These are phyloP conservation scores for Agrocybe pediades DNA, from an alignment of 768 basidiomycete species.

Conservation along the genomic window DNA sequence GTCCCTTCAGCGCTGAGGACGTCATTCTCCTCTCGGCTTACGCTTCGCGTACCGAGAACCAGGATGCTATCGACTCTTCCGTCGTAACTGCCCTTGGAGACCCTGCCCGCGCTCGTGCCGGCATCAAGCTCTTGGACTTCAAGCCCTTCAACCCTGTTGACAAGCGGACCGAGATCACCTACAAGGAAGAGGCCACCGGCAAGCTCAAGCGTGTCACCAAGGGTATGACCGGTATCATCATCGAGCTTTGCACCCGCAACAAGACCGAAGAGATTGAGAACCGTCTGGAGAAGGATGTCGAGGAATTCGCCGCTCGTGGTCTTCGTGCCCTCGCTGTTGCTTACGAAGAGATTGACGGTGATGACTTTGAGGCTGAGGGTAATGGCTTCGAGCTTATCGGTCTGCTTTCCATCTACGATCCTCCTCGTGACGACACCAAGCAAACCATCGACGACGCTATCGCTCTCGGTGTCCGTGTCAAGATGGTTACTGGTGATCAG, in stretches of 20 bases:
- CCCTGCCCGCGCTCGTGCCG: constrained; percentile 72
- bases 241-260: constrained; percentile 96
- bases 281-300: constrained; percentile 90
- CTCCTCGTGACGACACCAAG: constrained; percentile 97
- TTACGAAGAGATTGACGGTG: constrained; percentile 87
- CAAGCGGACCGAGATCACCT: constrained; percentile 99
- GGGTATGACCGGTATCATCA: constrained; percentile 99
- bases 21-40: constrained; percentile 94
- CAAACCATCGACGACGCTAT: constrained; percentile 98
- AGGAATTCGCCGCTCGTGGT: constrained; percentile 95
- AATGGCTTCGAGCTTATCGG: constrained; percentile 98
- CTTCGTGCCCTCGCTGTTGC: constrained; percentile 97
- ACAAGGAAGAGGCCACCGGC: constrained; percentile 91
- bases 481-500: constrained; percentile 99
- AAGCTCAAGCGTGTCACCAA: constrained; percentile 98
- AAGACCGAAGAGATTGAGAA: constrained; percentile 93
- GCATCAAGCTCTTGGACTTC: constrained; percentile 97
- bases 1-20: constrained; percentile 84
- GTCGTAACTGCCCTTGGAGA: constrained; percentile 83
- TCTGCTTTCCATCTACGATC: constrained; percentile 96
- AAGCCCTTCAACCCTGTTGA: constrained; percentile 99
- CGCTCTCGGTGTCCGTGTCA: constrained; percentile 94
- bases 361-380: constrained; percentile 83
- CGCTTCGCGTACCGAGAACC: constrained; percentile 97
- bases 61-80: constrained; percentile 93